Evolutionary conservation across 164 flowering plant species (phyloP).

Genomic region (Malania oleifera): DNA sequence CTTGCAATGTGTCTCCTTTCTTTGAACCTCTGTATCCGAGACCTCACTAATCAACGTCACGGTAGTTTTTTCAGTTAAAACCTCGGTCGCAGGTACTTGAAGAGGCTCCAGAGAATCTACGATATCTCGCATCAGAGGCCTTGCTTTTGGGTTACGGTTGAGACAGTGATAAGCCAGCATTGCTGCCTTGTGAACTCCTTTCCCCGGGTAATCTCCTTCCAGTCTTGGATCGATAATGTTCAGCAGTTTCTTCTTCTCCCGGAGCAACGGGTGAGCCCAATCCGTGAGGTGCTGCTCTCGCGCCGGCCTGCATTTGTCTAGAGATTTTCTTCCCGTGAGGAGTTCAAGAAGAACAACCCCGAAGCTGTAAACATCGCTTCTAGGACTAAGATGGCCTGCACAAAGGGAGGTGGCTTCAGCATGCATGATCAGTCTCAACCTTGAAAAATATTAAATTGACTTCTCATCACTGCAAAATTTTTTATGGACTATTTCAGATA

Average conservation of each 20-base stretch:
- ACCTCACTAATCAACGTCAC: conserved; percentile 20
- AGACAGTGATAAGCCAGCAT: conserved; percentile 92
- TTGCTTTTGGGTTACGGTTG: conserved; percentile 79
- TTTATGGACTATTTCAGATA: neutral
- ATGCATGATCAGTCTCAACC: neutral
- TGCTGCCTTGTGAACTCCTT: conserved; percentile 83
- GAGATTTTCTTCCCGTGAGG: conserved; percentile 72
- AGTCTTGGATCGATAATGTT: conserved; percentile 77
- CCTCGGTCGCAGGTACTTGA: conserved; percentile 35
- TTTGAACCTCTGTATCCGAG: conserved; percentile 11
- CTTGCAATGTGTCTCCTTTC: neutral
- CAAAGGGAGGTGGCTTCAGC: neutral
- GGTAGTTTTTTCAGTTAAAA: conserved; percentile 15
- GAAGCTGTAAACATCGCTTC: conserved; percentile 86
- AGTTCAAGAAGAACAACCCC: conserved; percentile 90
- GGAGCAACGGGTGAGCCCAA: conserved; percentile 79
- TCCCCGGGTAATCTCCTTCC: conserved; percentile 69
- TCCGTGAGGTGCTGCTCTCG: conserved; percentile 77
- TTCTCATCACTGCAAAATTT: neutral
- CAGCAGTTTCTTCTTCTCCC: conserved; percentile 69
- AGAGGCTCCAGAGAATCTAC: conserved; percentile 90
- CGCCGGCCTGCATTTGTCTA: conserved; percentile 70
- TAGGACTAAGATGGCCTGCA: conserved; percentile 76
- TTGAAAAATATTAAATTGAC: neutral
- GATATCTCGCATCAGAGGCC: conserved; percentile 91